Conservation (phyloP, 75 land plant genomes). For the Cunninghamia lanceolata region DNA sequence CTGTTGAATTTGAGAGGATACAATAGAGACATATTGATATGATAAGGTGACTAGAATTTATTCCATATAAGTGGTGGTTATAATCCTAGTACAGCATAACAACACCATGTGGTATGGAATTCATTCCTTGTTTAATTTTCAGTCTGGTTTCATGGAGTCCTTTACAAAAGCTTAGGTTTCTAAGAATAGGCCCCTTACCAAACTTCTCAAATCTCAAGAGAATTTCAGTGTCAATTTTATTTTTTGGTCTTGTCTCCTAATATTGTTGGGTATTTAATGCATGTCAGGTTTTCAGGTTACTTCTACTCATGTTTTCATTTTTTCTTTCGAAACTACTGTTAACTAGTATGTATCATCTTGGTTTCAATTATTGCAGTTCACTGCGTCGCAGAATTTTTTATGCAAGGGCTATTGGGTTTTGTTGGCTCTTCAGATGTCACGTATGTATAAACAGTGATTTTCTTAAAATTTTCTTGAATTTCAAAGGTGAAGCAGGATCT, state of each 20-base stretch:
- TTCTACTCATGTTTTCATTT: neutral
- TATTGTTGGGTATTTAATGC: neutral
- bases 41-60: neutral
- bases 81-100: neutral
- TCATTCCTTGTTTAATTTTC: neutral
- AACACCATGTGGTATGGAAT: neutral
- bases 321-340: neutral
- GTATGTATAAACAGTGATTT: slow-evolving; percentile 22
- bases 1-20: neutral
- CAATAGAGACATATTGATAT: neutral
- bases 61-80: neutral
- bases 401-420: slow-evolving; percentile 55
- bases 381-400: slow-evolving; percentile 43
- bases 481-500: neutral
- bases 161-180: neutral
- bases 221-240: neutral
- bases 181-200: neutral
- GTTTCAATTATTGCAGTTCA: slow-evolving; percentile 36
- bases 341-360: slow-evolving; percentile 3
- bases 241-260: neutral
- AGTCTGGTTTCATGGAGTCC: neutral
- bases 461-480: neutral
- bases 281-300: neutral
- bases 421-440: slow-evolving; percentile 65
- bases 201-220: neutral